These are phyloP conservation scores for Pythium myriotylum DNA, from an alignment of 352 stramenopile genomes.

Conservation along the genomic window DNA sequence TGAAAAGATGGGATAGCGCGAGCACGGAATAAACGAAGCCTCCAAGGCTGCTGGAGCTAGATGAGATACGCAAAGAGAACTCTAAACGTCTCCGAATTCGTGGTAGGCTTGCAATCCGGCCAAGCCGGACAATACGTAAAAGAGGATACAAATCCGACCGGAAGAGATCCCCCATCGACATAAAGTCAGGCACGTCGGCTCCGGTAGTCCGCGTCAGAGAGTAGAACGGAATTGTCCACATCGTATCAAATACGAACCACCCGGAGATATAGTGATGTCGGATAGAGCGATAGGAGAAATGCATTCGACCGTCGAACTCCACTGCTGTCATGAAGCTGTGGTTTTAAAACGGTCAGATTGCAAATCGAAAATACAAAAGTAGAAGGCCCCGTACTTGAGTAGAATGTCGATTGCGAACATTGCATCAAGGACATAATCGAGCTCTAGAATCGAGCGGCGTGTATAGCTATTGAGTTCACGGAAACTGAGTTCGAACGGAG, in stretches of 20 bases:
- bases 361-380: neutral
- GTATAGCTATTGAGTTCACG: constrained; percentile 33
- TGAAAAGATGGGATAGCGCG: constrained; percentile 82
- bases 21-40: constrained; percentile 77
- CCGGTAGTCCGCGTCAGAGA: constrained; percentile 30
- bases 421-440: constrained; percentile 66
- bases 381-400: constrained; percentile 43
- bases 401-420: constrained; percentile 75
- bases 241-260: constrained; percentile 63
- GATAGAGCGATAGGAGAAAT: constrained; percentile 65
- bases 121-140: constrained; percentile 48
- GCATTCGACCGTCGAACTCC: constrained; percentile 70
- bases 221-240: constrained; percentile 78
- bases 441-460: constrained; percentile 41
- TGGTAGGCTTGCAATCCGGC: constrained; percentile 54
- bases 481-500: constrained; percentile 79
- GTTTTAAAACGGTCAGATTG: neutral
- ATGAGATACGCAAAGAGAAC: constrained; percentile 76
- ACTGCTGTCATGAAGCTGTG: constrained; percentile 75
- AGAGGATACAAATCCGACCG: constrained; percentile 48
- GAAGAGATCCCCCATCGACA: constrained; percentile 25
- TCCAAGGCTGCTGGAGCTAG: constrained; percentile 72
- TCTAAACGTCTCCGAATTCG: constrained; percentile 66
- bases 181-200: constrained; percentile 24
- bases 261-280: constrained; percentile 47